These are phyloP conservation scores for Vigna reflexopilosa DNA, from an alignment of 306 rosid genomes.

Conservation along the genomic window DNA sequence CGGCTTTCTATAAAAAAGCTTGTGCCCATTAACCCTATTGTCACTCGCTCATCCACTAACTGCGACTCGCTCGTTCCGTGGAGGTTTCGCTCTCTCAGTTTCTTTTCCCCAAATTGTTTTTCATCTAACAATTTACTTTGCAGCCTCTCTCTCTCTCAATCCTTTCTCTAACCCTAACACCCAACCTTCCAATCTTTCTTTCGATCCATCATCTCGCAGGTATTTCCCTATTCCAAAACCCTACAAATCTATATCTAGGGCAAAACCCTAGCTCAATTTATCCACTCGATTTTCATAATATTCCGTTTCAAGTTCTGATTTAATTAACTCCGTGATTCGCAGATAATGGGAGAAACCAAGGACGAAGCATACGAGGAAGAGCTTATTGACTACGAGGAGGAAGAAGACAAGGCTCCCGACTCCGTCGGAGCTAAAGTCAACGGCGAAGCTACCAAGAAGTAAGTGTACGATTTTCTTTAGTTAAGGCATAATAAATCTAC, in stretches of 20 bases:
- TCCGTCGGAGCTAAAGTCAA: constrained; percentile 80
- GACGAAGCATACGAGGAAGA: constrained; percentile 94
- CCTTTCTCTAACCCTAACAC: constrained; percentile 48
- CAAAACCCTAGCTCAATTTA: constrained; percentile 43
- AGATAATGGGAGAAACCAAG: constrained; percentile 90
- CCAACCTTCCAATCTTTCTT: background rate
- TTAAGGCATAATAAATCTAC: background rate
- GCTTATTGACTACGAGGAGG: constrained; percentile 97
- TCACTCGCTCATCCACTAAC: background rate
- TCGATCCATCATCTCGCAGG: constrained; percentile 52
- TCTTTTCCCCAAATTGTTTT: constrained; percentile 52
- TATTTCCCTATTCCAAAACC: constrained; percentile 49
- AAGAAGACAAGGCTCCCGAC: constrained; percentile 91
- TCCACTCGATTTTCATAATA: background rate
- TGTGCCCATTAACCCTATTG: constrained; percentile 42
- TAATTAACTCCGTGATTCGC: constrained; percentile 6
- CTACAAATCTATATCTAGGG: constrained; percentile 22
- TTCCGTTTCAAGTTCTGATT: constrained; percentile 1
- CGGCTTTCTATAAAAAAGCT: constrained; percentile 20
- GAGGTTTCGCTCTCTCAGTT: constrained; percentile 47
- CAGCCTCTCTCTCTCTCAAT: constrained; percentile 60
- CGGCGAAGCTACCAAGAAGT: constrained; percentile 95
- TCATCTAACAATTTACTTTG: constrained; percentile 85
- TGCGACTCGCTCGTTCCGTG: constrained; percentile 12
- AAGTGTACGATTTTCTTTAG: constrained; percentile 14